Percentiles rank a stretch among this genome's conserved stretches.
phyloP scores from a whole-genome alignment of 306 rosid species.

The Nissolia schottii region DNA sequence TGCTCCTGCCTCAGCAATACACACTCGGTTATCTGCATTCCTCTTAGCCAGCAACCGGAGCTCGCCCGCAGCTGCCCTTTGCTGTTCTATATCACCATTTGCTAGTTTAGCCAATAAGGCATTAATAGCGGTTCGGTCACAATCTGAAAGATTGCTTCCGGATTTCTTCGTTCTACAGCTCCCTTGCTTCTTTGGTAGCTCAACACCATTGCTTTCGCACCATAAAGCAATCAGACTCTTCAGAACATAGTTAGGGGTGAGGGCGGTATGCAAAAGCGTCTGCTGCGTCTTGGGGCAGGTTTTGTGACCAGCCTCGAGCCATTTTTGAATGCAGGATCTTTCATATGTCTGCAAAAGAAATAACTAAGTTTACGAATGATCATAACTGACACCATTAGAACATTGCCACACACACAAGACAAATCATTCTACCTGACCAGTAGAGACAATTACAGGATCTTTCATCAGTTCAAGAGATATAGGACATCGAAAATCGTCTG shows the following conservation, averaged over 20 bases:
- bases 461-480: slow-evolving; percentile 94
- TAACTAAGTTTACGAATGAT: slow-evolving; percentile 17
- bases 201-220: slow-evolving; percentile 98
- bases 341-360: slow-evolving; percentile 81
- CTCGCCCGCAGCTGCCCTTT: slow-evolving; percentile 94
- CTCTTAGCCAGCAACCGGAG: slow-evolving; percentile 94
- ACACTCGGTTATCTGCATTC: slow-evolving; percentile 86
- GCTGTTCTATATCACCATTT: slow-evolving; percentile 64
- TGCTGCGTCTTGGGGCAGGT: slow-evolving; percentile 98
- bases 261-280: slow-evolving; percentile 76
- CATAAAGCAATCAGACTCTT: slow-evolving; percentile 91
- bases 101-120: slow-evolving; percentile 56
- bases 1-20: slow-evolving; percentile 98
- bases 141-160: slow-evolving; percentile 70
- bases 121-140: slow-evolving; percentile 64
- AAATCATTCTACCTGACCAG: slow-evolving; percentile 83
- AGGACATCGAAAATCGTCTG: slow-evolving; percentile 97
- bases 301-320: slow-evolving; percentile 96
- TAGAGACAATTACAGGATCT: slow-evolving; percentile 95
- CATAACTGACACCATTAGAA: not conserved
- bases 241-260: slow-evolving; percentile 94
- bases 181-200: slow-evolving; percentile 75
- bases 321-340: slow-evolving; percentile 89
- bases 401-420: not conserved
- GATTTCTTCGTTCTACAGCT: slow-evolving; percentile 61